Conservation (phyloP, 352 stramenopile species). For the Phytophthora idaei region DNA sequence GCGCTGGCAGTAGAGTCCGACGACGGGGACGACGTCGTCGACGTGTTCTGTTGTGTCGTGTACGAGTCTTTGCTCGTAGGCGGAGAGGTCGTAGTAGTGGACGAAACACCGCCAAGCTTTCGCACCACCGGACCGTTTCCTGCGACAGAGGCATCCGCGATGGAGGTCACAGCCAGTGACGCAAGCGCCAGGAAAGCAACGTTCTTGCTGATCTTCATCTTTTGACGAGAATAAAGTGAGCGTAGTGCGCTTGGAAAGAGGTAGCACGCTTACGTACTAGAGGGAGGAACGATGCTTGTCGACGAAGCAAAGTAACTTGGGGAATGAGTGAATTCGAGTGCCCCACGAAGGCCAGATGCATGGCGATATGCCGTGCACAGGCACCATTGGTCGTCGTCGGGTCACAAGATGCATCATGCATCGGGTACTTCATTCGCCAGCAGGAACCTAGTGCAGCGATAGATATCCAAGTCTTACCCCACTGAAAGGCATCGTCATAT, state of each 20-base stretch:
- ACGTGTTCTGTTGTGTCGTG: constrained; percentile 10
- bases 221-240: constrained; percentile 1
- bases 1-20: not conserved
- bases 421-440: constrained; percentile 2
- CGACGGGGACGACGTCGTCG: constrained; percentile 8
- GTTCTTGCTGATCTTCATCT: constrained; percentile 36
- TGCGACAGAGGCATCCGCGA: constrained; percentile 26
- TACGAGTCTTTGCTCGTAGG: constrained; percentile 24
- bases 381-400: constrained; percentile 15
- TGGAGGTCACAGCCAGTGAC: constrained; percentile 18
- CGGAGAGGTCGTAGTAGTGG: constrained; percentile 21
- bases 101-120: constrained; percentile 25
- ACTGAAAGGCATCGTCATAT: constrained; percentile 15
- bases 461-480: constrained; percentile 12
- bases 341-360: not conserved
- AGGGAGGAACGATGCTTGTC: constrained; percentile 25
- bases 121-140: constrained; percentile 6
- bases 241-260: not conserved
- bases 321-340: constrained; percentile 18
- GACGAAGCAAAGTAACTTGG: constrained; percentile 33
- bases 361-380: constrained; percentile 26
- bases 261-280: constrained; percentile 27
- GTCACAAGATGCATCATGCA: constrained; percentile 26
- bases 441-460: constrained; percentile 1
- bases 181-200: constrained; percentile 28